Conservation (phyloP, 2,329 filamentous ascomycete species). For the Penicillium sp. region DNA sequence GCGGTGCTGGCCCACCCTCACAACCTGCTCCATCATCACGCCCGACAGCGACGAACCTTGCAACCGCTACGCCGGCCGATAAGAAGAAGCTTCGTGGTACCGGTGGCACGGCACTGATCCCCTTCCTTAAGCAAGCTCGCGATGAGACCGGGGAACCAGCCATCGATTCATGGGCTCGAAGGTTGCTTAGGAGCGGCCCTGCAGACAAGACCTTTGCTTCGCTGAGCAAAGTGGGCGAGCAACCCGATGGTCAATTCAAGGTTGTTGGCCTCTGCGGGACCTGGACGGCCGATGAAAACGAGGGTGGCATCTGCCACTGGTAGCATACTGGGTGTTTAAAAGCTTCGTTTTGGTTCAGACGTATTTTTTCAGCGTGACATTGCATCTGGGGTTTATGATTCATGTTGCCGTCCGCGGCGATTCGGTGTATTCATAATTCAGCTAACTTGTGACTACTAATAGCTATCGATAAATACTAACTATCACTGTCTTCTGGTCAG, state of each 20-base stretch:
- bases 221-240: constrained; percentile 53
- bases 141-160: constrained; percentile 95
- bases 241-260: constrained; percentile 53
- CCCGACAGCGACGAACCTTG: constrained; percentile 52
- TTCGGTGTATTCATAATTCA: neutral
- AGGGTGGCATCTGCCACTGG: constrained; percentile 58
- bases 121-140: constrained; percentile 92
- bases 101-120: constrained; percentile 87
- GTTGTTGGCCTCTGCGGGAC: constrained; percentile 72
- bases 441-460: neutral
- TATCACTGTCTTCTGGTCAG: too few relatives aligned
- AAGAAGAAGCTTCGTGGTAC: constrained; percentile 73
- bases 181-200: constrained; percentile 55
- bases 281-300: constrained; percentile 86
- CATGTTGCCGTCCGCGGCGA: neutral
- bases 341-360: neutral
- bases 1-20: constrained; percentile 64
- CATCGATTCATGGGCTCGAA: constrained; percentile 62
- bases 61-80: constrained; percentile 40
- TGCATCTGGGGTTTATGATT: constrained; percentile 1
- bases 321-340: constrained; percentile 25
- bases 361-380: constrained; percentile 20
- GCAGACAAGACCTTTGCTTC: constrained; percentile 37
- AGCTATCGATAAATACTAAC: too few relatives aligned
- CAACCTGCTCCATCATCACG: constrained; percentile 52